Base-by-base conservation (phyloP, 129 eudicot genomes). In the Escallonia herrerae region DNA sequence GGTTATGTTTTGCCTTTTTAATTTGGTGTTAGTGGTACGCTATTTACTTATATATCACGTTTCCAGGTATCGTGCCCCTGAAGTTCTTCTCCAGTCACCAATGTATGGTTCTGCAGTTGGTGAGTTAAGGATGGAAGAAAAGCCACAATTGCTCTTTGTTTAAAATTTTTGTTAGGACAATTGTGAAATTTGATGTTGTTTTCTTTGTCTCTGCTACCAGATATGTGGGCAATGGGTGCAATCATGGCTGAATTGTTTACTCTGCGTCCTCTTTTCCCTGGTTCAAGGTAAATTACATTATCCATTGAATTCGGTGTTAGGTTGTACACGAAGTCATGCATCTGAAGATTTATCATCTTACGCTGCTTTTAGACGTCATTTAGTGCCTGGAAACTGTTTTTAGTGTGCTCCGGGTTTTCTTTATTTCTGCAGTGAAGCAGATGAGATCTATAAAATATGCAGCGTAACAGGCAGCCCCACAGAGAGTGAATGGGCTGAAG, bases 191-290 rank as follows among this genome's bases (percentile, higher is more conserved):
- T 22, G 40, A 41, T 4, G 14, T 62, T 43, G 8, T 37, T 52
- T 67, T 48, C 64, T 33, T 53, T 2, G 14, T 50, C 58, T 14
- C n/a, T 41, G n/a, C 37, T 48, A 41, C 59, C 80, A 93, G 99
- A 93, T 80, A 88, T 93, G 99, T 93, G 99, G 99, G 99, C 96
- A 44, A 91, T 91, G 97, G 97, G 97, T 70, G 97, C 97, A 42
- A 87, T 91, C 47, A 87, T 91, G 88, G 90, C 97, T 70, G 97
- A 91, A 58, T 44, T 91, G 63, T 78, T 93, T 63, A 85, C 86
- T 66, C 91, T 93, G 15, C 86, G 91, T 41, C 99, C 99, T 45
- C 91, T 93, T 50, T 93, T 93, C 62, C 99, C 99, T 3, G 99
- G 99, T 63, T 83, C 95, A 81, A 88, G 98, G 96, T 88, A 71